Evolutionary conservation across 306 rosid species (phyloP).

Genomic region (Cucurbita moschata): DNA sequence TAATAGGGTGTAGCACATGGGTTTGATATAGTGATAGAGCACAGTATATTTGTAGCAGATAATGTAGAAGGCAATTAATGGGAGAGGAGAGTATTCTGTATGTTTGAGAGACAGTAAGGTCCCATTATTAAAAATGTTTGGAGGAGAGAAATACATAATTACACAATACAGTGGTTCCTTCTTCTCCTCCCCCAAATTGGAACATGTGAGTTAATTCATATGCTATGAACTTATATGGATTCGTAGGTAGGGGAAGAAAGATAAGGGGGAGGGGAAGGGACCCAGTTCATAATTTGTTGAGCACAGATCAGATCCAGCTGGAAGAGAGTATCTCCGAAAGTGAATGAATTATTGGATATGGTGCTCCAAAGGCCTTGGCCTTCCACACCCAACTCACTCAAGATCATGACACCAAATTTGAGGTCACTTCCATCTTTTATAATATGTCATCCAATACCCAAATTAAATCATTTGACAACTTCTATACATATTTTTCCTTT

Average conservation of each 20-base stretch:
- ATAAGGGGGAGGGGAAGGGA: neutral
- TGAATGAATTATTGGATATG: constrained; percentile 5
- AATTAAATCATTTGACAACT: neutral
- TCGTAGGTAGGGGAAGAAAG: neutral
- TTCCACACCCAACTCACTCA: neutral
- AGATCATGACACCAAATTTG: neutral
- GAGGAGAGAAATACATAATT: no score
- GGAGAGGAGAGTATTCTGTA: no score
- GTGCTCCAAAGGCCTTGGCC: neutral
- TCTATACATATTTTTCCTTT: neutral
- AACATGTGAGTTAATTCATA: no score
- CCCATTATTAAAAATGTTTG: no score
- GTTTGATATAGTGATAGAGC: no score
- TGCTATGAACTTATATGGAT: neutral
- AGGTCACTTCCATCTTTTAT: neutral
- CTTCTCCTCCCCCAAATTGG: no score
- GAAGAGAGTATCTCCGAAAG: constrained; percentile 2
- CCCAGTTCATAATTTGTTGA: neutral
- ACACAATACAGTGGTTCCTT: no score
- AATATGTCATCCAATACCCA: neutral
- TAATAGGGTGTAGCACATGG: no score
- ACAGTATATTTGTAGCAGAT: no score
- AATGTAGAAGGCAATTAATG: no score
- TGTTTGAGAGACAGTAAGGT: no score
- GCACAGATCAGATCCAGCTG: neutral